phyloP scores from a whole-genome alignment of 805 yeast genomes.

The Nakazawaea populi region DNA sequence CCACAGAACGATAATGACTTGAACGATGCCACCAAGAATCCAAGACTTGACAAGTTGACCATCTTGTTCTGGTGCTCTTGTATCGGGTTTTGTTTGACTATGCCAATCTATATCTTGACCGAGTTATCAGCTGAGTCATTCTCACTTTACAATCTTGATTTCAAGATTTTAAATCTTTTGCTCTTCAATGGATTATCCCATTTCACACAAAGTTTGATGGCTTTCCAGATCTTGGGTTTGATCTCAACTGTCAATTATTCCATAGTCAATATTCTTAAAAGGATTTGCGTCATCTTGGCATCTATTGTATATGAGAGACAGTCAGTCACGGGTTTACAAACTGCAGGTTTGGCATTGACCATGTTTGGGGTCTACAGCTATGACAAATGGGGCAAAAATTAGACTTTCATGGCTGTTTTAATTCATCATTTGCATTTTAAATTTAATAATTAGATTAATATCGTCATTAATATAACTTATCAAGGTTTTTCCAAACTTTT shows the following conservation, averaged over 20 bases:
- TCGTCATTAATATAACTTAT: neutral
- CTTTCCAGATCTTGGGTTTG: constrained; percentile 69
- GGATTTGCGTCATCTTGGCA: constrained; percentile 64
- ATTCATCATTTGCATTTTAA: neutral
- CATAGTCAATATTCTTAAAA: constrained; percentile 69
- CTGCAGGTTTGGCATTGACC: constrained; percentile 50
- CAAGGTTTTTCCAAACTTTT: too few relatives aligned
- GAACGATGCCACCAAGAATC: constrained; percentile 17
- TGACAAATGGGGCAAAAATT: constrained; percentile 56
- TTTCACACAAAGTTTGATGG: constrained; percentile 66
- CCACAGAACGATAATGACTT: constrained; percentile 6
- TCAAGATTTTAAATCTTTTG: constrained; percentile 26
- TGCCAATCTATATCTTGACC: constrained; percentile 57
- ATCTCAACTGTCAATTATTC: constrained; percentile 75
- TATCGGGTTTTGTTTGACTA: constrained; percentile 60
- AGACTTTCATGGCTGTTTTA: neutral
- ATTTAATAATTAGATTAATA: neutral
- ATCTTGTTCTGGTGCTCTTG: constrained; percentile 67
- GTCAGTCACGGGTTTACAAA: constrained; percentile 31
- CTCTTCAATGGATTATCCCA: constrained; percentile 63
- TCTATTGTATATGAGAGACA: constrained; percentile 62
- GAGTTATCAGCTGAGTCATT: constrained; percentile 33
- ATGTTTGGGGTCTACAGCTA: constrained; percentile 61
- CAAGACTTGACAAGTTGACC: constrained; percentile 61
- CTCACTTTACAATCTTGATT: constrained; percentile 21